Evolutionary conservation across 2,329 filamentous ascomycete genomes (phyloP), one percentile per base, ranked within the genome.

Genomic region (Stagonosporopsis tanaceti): DNA sequence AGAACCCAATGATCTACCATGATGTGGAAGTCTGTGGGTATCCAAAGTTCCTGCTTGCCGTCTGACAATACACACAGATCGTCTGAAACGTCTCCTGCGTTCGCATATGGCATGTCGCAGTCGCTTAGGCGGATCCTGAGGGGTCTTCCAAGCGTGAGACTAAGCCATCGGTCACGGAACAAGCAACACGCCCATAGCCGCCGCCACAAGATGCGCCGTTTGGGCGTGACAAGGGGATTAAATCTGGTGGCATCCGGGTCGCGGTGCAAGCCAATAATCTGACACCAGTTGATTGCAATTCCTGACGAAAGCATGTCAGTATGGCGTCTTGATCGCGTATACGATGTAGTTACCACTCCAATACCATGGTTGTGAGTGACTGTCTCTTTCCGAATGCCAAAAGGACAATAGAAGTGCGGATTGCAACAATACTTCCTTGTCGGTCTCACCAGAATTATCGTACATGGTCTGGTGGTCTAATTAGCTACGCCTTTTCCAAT

Each of bases 311-410:
- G 4, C 27, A 4, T 9, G n/a, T 53, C 12, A 53, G 42, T 6
- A 25, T 6, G 20, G 11, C 12, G 7, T 14, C 39, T 17, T 8
- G 9, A 20, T 14, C 28, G 17, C 6, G 9, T 15, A n/a, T 20
- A 4, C 9, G 37, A 14, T 25, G 9, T n/a, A 30, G 27, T 47
- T 37, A 51, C 53, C 53, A n/a, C 53, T 57, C 53, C 53, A 57
- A 30, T 57, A 57, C 53, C 53, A 57, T 14, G 53, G 53, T n/a
- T 57, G 47, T 6, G 53, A 46, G 27, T 50, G 53, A 25, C 53
- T 57, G 30, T 57, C 53, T 46, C 20, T 52, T 4, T 57, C 53
- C 2, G 53, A 57, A 27, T 57, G 53, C 53, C 53, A 57, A 9
- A 57, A 57, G 15, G 53, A 51, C 6, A 57, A 7, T 4, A 57